Evolutionary conservation across 2,329 filamentous ascomycete genomes (phyloP).

Genomic region (Phyllosticta citriasiana): DNA sequence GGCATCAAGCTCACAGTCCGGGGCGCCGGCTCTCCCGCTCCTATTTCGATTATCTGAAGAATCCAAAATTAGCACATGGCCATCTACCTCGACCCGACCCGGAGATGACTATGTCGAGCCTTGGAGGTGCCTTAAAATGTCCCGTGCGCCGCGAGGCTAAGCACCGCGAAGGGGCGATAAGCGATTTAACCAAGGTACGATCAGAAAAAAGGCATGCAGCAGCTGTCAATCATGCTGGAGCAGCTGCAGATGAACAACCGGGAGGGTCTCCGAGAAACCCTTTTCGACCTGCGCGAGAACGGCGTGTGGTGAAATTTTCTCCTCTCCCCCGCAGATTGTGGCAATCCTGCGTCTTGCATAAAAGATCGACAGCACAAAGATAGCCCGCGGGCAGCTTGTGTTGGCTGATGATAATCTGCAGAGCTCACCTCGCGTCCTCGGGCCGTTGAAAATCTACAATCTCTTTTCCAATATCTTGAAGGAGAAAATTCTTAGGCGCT

Average conservation of each 20-base stretch:
- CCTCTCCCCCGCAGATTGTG: background rate
- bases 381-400: background rate
- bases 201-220: background rate
- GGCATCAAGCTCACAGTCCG: background rate
- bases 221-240: background rate
- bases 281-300: background rate
- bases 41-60: background rate
- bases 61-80: background rate
- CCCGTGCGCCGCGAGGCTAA: background rate
- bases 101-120: background rate
- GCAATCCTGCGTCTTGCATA: slow-evolving; percentile 2
- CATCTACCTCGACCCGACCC: background rate
- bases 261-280: background rate
- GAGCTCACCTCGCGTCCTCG: slow-evolving; percentile 3
- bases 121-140: background rate
- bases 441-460: background rate
- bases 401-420: slow-evolving; percentile 9
- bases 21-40: background rate
- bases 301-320: background rate
- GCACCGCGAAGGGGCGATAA: background rate
- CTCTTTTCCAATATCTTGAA: background rate
- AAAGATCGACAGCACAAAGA: slow-evolving; percentile 6
- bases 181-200: background rate
- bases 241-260: background rate
- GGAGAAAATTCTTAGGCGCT: background rate